Base-by-base conservation (phyloP, 2,329 filamentous ascomycete genomes). In the Apiospora marii region DNA sequence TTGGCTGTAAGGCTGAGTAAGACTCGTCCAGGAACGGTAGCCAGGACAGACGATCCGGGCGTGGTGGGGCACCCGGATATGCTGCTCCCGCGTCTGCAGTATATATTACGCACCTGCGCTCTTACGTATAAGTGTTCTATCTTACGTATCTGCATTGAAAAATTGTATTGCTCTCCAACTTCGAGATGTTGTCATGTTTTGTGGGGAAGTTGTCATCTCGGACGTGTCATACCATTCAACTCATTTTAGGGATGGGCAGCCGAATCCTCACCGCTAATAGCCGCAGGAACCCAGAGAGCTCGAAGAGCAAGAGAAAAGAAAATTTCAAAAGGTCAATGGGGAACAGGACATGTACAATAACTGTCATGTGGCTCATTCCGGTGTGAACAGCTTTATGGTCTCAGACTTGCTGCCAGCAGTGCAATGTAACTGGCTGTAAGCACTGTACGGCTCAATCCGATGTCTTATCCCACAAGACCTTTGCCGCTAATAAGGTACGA, bases 271-370 rank as follows among this genome's bases (percentile, higher is more conserved):
- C 5, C 19, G 16, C 46, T 7, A 8, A 16, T 4, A 5, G 19
- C 19, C 46, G 46, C 19, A 5, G 6, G 10, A n/a, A 48, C 27
- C 2, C 19, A 22, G 6, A n/a, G 22, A 6, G 8, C 6, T 1
- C 0, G 7, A n/a, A 8, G 6, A 10, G 8, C n/a, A 6, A 10
- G 3, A 22, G 6, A 48, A 8, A n/a, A 1, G 19, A 7, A 22
- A n/a, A n/a, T 10, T 0, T 5, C 1, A 48, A 19, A 44, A 44
- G 12, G 3, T 4, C 19, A 48, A 48, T 10, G 19, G 10, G 46
- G 1, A 19, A 22, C n/a, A 48, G 4, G 6, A 48, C 6, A 19
- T n/a, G 22, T n/a, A 41, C 37, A 41, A 1, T 10, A 10, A 10
- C 7, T 22, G 22, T 8, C 6, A 3, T 6, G 19, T 8, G 19